Conservation (phyloP, 2,329 filamentous ascomycete species). For the Sordariomycetes sp. region DNA sequence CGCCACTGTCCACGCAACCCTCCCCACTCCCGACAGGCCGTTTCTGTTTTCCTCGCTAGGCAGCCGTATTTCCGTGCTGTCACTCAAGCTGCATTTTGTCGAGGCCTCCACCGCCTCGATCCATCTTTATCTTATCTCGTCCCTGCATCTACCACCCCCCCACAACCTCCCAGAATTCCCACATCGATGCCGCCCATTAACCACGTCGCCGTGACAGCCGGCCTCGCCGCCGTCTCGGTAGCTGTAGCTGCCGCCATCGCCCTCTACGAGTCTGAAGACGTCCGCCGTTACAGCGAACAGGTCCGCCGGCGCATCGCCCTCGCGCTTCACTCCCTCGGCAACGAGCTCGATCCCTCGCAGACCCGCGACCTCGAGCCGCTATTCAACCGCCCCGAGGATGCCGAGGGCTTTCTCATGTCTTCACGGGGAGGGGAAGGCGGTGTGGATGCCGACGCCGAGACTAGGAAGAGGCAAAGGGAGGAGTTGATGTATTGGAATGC, state of each 20-base stretch:
- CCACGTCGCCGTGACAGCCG: slow-evolving; percentile 40
- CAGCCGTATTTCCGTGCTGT: neutral
- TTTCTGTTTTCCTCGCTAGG: neutral
- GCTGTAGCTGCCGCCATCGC: slow-evolving; percentile 44
- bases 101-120: neutral
- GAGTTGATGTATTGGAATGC: slow-evolving; percentile 56
- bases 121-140: neutral
- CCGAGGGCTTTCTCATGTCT: slow-evolving; percentile 47
- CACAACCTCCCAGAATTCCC: neutral
- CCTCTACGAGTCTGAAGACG: slow-evolving; percentile 51
- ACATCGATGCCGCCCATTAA: slow-evolving; percentile 40
- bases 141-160: neutral
- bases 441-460: slow-evolving; percentile 50
- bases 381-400: slow-evolving; percentile 54
- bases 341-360: slow-evolving; percentile 35
- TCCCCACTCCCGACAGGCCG: neutral
- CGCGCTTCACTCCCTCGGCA: slow-evolving; percentile 44
- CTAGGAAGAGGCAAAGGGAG: slow-evolving; percentile 45
- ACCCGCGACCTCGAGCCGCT: slow-evolving; percentile 29
- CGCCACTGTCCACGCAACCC: slow-evolving; percentile 5
- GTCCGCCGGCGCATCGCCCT: slow-evolving; percentile 47
- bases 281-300: slow-evolving; percentile 47
- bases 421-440: slow-evolving; percentile 19
- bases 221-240: slow-evolving; percentile 42
- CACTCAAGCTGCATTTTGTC: neutral